Conservation (phyloP, 257 asterid species). For the Solanum virginianum region DNA sequence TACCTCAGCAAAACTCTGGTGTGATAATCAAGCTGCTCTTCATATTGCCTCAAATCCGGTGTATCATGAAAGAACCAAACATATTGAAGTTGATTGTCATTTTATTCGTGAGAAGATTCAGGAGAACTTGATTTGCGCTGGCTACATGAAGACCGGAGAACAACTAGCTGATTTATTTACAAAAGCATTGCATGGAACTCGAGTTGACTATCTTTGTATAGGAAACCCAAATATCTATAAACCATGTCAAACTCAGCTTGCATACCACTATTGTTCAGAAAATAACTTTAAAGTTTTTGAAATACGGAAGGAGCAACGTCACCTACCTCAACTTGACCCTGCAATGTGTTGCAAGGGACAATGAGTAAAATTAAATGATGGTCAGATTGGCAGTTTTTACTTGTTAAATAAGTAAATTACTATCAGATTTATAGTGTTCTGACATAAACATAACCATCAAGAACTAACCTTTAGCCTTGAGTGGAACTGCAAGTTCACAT, state of each 20-base stretch:
- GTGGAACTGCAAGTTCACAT: constrained; percentile 89
- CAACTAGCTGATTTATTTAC: no score
- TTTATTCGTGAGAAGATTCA: no score
- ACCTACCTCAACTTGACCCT: not conserved
- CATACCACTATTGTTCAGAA: not conserved
- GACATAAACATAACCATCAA: not conserved
- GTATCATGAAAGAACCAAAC: no score
- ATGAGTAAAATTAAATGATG: not conserved
- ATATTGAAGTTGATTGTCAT: no score
- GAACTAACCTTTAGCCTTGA: constrained; percentile 54
- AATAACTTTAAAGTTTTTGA: not conserved
- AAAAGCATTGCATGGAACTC: no score
- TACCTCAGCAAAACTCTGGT: no score
- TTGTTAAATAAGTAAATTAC: not conserved
- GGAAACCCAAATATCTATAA: not conserved
- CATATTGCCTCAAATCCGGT: no score
- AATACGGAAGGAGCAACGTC: not conserved
- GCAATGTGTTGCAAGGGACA: not conserved
- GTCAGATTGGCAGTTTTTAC: not conserved
- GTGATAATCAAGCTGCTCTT: no score
- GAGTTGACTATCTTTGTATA: no score
- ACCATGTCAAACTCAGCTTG: not conserved
- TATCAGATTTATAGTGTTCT: not conserved
- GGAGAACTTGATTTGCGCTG: no score
- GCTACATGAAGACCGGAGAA: no score